These are phyloP conservation scores for Juncus effusus DNA, from an alignment of 176 grass and related monocot genomes.

Conservation along the genomic window DNA sequence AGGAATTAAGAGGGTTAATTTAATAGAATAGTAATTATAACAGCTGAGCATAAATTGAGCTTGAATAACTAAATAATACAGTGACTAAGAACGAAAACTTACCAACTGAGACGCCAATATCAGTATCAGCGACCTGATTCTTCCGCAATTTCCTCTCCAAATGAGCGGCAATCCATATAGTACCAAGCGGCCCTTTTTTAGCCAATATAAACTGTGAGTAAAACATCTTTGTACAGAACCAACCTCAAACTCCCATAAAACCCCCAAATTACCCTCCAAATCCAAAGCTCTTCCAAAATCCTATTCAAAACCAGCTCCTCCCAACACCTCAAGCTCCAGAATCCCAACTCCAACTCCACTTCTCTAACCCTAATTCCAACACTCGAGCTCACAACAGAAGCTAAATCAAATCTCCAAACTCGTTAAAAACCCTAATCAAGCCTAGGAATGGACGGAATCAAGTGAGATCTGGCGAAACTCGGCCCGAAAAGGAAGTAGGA, in stretches of 20 bases:
- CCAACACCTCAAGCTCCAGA: neutral
- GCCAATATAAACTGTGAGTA: conserved; percentile 99
- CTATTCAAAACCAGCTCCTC: conserved; percentile 24
- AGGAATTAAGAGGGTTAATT: too few species aligned
- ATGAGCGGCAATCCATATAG: conserved; percentile 99
- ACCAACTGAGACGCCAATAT: conserved; percentile 99
- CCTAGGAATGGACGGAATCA: conserved; percentile 22
- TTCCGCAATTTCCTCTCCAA: conserved; percentile 95
- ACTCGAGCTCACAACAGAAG: too few species aligned
- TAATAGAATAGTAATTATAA: too few species aligned
- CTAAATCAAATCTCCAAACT: too few species aligned
- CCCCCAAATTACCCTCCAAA: conserved; percentile 30
- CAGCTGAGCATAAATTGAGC: too few species aligned
- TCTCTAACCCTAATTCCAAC: conserved; percentile 6
- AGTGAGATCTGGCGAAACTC: conserved; percentile 27
- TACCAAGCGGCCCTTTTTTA: conserved; percentile 97
- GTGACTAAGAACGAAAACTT: conserved; percentile 20
- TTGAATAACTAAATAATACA: neutral
- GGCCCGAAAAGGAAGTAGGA: neutral
- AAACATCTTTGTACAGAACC: conserved; percentile 64
- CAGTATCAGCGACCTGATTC: conserved; percentile 96
- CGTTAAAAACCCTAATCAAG: conserved; percentile 38
- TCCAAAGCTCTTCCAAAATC: conserved; percentile 5
- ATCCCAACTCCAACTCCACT: neutral
- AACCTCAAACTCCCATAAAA: conserved; percentile 24